Evolutionary conservation across 2,329 filamentous ascomycete genomes (phyloP), one percentile per base, ranked within the genome.

Genomic region (Fusarium compactum): DNA sequence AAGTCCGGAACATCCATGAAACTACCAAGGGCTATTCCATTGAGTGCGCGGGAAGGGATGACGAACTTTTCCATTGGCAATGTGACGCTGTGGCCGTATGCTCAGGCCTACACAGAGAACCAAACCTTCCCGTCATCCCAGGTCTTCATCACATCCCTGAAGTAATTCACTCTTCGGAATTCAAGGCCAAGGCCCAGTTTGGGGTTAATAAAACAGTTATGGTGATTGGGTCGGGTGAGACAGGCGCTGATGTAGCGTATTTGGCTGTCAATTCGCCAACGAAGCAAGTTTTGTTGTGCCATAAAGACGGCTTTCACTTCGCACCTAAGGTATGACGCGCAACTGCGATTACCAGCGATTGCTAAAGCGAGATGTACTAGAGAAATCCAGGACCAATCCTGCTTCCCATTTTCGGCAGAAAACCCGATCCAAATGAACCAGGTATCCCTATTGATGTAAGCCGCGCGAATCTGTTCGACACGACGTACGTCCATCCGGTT

Each of bases 161-260:
- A 18, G 75, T 82, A 0, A 71, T 84, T n/a, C 83, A 85, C 25
- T 58, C 56, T 0, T 58, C 48, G 1, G 8, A 44, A 0, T 58
- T 54, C 22, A 58, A 58, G 22, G 4, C 40, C 3, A 58, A n/a
- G 11, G 45, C 15, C 8, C 48, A 54, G 3, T 59, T 59, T 15
- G 40, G 40, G 3, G 14, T 20, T 0, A 38, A 54, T 8, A 54
- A 54, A 5, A 59, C 56, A 1, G 11, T 54, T 4, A 45, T 59
- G 29, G 15, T 54, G 0, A 10, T 59, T 1, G 56, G 56, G 10
- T 54, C 47, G 1, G 56, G 56, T 5, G 56, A 59, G 11, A 54
- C 56, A 9, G 48, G 56, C 0, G n/a, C 48, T 1, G 56, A 59
- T 54, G 12, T 59, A 22, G 29, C 56, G 1, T 38, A 59, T 18